Evolutionary conservation across 176 grass and related monocot species (phyloP), one percentile per base, ranked within the genome.

Genomic region (Triticum urartu): DNA sequence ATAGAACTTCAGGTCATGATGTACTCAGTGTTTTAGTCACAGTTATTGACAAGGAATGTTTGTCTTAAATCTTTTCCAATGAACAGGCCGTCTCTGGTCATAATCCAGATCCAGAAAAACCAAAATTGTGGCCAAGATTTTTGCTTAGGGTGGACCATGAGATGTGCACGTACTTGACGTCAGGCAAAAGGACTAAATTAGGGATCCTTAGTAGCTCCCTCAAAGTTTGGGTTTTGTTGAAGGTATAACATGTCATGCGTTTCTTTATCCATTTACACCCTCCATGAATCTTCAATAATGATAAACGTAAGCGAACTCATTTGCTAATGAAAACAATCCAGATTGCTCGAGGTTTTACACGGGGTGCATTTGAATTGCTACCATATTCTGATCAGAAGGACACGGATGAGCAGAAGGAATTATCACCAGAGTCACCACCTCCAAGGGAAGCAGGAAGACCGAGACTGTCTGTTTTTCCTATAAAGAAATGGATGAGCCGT

Each of bases 191-290:
- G 40, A 92, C 91, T 36, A 98, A 95, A 87, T 88, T 95, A 80
- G 96, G 93, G 40, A 32, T 92, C 42, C 91, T 95, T 50, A 95
- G 93, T 72, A 89, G 93, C 75, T 89, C 91, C 79, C 91, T 98
- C 56, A 95, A 98, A 91, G 96, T 98, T 77, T 87, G 91, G 91
- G 91, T 98, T 85, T 86, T 95, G 64, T 86, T 98, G 61, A 94
- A 98, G 93, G 96, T 98, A 89, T 6, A 35, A 5, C 52, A 58
- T 87, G 35, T n/a, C 83, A 33, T 60, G 20, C 26, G 17, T 77
- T 73, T 33, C 32, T 35, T 76, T 43, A 76, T 45, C 59, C 42
- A 68, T 82, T 65, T 83, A 13, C 33, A 75, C 20, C 26, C n/a
- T 64, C 9, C 33, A 50, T 78, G 42, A 3, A 42, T 84, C 11